Evolutionary conservation across 768 basidiomycete genomes (phyloP).

Genomic region (Cyclocybe aegerita): DNA sequence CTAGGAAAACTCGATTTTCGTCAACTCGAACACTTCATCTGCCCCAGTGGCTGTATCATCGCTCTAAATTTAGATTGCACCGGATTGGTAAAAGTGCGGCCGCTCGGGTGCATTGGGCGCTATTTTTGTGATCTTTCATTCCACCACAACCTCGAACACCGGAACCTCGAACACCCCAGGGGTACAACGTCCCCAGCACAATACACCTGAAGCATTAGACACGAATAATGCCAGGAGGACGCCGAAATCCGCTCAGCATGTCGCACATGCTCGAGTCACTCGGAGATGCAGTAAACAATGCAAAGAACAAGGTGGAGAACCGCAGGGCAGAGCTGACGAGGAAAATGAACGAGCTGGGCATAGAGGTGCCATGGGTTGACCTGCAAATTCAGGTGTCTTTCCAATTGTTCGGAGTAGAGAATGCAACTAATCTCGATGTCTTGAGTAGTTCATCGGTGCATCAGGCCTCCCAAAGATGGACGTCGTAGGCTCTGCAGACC

Average conservation of each 20-base stretch:
- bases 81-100: no score
- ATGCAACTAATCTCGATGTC: background rate
- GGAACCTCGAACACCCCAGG: no score
- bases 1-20: no score
- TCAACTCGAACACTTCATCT: no score
- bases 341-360: constrained; percentile 29
- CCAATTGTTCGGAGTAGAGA: no score
- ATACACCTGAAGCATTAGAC: no score
- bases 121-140: no score
- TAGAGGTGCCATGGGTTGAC: constrained; percentile 49
- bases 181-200: no score
- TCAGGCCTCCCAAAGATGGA: constrained; percentile 70
- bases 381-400: constrained; percentile 53
- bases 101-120: no score
- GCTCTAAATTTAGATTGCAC: no score
- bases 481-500: constrained; percentile 61
- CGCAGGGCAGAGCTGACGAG: constrained; percentile 28
- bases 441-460: constrained; percentile 65
- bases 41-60: no score
- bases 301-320: constrained; percentile 30
- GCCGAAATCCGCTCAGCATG: constrained; percentile 32
- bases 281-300: constrained; percentile 21
- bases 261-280: constrained; percentile 30
- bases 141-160: no score
- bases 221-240: constrained; percentile 21